Conservation (phyloP, 148 eudicot species). For the Polygonum aviculare region DNA sequence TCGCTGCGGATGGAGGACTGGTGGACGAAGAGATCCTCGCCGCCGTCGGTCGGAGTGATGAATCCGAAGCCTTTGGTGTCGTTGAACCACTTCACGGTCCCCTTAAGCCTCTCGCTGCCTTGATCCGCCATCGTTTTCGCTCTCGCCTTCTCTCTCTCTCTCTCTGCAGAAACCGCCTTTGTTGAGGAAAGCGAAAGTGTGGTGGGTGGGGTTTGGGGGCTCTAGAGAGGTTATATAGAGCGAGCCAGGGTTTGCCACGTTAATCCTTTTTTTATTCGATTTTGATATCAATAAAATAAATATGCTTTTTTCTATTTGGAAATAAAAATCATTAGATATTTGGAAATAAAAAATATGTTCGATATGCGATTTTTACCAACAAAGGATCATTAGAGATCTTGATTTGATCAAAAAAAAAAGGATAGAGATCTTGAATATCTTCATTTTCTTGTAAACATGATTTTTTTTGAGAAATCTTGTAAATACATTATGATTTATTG, state of each 20-base stretch:
- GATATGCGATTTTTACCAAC: too few relatives aligned
- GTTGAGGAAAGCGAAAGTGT: not conserved
- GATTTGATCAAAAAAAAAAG: too few relatives aligned
- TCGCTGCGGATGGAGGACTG: slow-evolving; percentile 46
- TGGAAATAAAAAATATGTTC: too few relatives aligned
- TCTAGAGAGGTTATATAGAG: not conserved
- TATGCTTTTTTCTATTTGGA: too few relatives aligned
- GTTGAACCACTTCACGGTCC: slow-evolving; percentile 55
- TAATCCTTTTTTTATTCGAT: not conserved
- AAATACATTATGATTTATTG: too few relatives aligned
- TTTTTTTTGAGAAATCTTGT: too few relatives aligned
- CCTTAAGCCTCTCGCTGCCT: slow-evolving; percentile 19
- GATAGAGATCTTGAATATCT: too few relatives aligned
- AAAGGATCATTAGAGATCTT: too few relatives aligned
- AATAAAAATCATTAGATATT: too few relatives aligned
- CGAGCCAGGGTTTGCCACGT: slow-evolving; percentile 5
- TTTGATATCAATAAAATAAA: not conserved
- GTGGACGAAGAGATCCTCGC: slow-evolving; percentile 61
- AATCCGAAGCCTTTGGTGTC: slow-evolving; percentile 52
- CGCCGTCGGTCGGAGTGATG: slow-evolving; percentile 44
- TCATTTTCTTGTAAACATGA: too few relatives aligned
- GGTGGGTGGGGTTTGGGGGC: not conserved
- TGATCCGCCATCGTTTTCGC: slow-evolving; percentile 5
- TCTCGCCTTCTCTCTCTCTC: not conserved
- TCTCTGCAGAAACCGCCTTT: not conserved